These are phyloP conservation scores for Brachypodium distachyon DNA, from an alignment of 202 grass and related monocot species.

Conservation along the genomic window DNA sequence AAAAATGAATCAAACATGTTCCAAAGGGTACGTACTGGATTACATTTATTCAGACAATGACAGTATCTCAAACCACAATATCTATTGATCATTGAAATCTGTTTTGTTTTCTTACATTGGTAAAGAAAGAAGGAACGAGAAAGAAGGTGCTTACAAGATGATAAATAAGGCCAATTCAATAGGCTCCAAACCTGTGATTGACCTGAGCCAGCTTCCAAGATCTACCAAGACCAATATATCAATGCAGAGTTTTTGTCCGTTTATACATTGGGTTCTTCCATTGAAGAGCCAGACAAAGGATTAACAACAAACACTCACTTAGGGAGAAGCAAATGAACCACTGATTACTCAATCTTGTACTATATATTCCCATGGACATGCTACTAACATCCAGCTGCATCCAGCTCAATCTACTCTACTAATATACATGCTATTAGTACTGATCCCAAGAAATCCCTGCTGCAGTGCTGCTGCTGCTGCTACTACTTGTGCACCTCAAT, in stretches of 20 bases:
- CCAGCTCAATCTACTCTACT: background rate
- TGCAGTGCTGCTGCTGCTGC: slow-evolving; percentile 12
- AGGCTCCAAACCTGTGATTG: slow-evolving; percentile 17
- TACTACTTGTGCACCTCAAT: background rate
- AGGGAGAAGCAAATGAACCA: slow-evolving; percentile 13
- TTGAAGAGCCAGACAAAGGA: slow-evolving; percentile 29
- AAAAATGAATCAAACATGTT: too few species aligned
- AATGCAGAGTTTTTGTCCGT: background rate
- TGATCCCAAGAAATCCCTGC: slow-evolving; percentile 30
- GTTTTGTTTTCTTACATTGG: background rate
- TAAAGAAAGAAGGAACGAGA: background rate
- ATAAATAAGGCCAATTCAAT: slow-evolving; percentile 1
- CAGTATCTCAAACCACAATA: background rate
- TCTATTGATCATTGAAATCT: background rate
- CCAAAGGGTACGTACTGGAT: too few species aligned
- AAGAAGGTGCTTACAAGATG: background rate
- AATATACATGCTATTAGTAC: slow-evolving; percentile 10
- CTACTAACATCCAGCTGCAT: background rate
- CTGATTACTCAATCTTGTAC: background rate
- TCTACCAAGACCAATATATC: slow-evolving; percentile 8
- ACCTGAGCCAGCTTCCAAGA: slow-evolving; percentile 25
- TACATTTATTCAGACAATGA: background rate
- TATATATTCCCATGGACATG: slow-evolving; percentile 11
- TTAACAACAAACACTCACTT: slow-evolving; percentile 30
- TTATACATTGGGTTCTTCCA: background rate